Base-by-base conservation (phyloP, 1,284 basidiomycete genomes). In the Meripilus lineatus region DNA sequence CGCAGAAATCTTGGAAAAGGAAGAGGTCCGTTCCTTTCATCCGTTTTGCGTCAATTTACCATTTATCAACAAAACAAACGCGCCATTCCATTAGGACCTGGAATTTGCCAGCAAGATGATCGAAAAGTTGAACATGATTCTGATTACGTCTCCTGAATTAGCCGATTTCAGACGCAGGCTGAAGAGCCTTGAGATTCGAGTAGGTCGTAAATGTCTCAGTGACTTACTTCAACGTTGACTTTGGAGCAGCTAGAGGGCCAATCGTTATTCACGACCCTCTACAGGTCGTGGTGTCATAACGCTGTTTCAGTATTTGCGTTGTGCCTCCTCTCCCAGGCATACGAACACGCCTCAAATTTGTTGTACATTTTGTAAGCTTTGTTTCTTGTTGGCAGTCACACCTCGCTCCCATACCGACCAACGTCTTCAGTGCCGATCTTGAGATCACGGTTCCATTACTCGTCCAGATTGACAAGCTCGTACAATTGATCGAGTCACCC, bases 241-340 rank as follows among this genome's bases (percentile, higher is more conserved):
- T 22, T 50, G 38, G 15, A 49, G 36, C 50, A 87, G 84, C 80
- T 93, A 81, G 96, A 99, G 53, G 93, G 94, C 1, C 93, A 97
- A 67, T 82, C 82, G 5, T 67, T 99, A 20, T 99, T 99, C 61
- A 89, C 86, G 1, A 89, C 87, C 0, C 69, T 99, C 15, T 99
- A 99, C 61, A 79, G 92, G 28, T 97, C 93, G 32, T 99, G 96
- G 95, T 98, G 93, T 63, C 96, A 99, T 61, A 98, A 98, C 59
- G 89, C 96, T 0, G 93, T 99, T 20, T 89, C 96, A 0, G 93
- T 93, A 0, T 96, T 99, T 59, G 91, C 93, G 1, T 75, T 99
- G 3, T 99, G 96, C 64, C 75, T 99, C 17, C 73, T 99, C 10
- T 93, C 95, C 0, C 96, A 99, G 66, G 94, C 95, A 3, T 99